phyloP scores from a whole-genome alignment of 345 rosid species.

The Durio zibethinus region DNA sequence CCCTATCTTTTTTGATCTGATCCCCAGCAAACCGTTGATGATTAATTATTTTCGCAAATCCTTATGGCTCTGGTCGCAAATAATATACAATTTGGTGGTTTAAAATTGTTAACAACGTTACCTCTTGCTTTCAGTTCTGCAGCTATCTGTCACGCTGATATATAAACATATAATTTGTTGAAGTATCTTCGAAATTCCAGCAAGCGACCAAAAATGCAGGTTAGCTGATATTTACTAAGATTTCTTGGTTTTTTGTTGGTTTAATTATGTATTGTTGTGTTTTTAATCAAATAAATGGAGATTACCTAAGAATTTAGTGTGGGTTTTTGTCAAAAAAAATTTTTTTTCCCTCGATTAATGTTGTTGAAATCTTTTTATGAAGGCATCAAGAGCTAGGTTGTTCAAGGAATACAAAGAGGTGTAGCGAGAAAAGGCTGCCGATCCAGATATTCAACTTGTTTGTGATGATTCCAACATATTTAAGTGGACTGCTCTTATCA shows the following conservation, averaged over 20 bases:
- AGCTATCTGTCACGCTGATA: background rate
- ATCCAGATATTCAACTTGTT: constrained; percentile 88
- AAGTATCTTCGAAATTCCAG: background rate
- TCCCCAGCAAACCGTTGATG: background rate
- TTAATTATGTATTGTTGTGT: background rate
- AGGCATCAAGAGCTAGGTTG: constrained; percentile 93
- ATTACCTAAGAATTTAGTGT: background rate
- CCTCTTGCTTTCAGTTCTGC: background rate
- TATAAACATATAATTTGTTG: background rate
- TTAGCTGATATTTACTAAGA: background rate
- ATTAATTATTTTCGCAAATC: background rate
- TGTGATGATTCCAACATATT: constrained; percentile 97
- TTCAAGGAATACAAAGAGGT: constrained; percentile 98
- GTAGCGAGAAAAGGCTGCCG: constrained; percentile 86
- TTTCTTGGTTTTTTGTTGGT: background rate
- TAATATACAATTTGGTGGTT: background rate
- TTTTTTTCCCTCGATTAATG: background rate
- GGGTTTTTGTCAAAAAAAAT: background rate
- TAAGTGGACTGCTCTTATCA: constrained; percentile 97
- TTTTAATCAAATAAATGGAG: background rate
- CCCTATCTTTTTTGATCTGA: background rate
- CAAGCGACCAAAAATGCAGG: constrained; percentile 14
- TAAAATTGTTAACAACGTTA: background rate
- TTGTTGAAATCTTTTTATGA: constrained; percentile 13
- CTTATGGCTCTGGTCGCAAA: background rate